Evolutionary conservation across 2,329 filamentous ascomycete genomes (phyloP).

Genomic region (Cordyceps militaris): DNA sequence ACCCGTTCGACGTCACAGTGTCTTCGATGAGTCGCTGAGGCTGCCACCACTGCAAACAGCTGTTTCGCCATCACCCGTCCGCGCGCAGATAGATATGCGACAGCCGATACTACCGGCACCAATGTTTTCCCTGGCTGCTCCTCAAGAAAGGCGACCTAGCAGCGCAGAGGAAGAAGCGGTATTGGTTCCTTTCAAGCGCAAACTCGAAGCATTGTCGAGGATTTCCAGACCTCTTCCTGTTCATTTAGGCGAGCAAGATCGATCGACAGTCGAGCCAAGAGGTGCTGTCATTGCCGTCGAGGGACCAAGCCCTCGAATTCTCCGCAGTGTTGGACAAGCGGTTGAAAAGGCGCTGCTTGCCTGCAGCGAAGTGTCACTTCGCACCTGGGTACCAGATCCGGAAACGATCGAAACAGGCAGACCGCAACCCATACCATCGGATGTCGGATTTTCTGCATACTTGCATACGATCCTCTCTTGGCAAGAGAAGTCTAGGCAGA

Average conservation of each 20-base stretch:
- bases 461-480: constrained; percentile 62
- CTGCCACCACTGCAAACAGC: constrained; percentile 47
- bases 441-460: constrained; percentile 50
- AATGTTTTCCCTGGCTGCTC: constrained; percentile 20
- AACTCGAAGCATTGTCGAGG: constrained; percentile 67
- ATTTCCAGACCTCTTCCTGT: constrained; percentile 62
- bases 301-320: constrained; percentile 51
- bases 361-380: constrained; percentile 35
- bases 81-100: constrained; percentile 21
- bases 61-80: constrained; percentile 25
- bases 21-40: constrained; percentile 47
- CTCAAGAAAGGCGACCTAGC: constrained; percentile 29
- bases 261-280: constrained; percentile 39
- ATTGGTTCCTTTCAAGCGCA: constrained; percentile 66
- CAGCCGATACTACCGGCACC: constrained; percentile 22
- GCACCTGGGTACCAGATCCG: constrained; percentile 36
- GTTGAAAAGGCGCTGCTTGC: constrained; percentile 56
- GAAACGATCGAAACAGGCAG: constrained; percentile 15
- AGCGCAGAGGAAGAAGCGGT: constrained; percentile 65
- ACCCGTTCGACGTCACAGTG: constrained; percentile 35
- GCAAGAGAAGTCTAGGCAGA: constrained; percentile 68
- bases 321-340: constrained; percentile 52
- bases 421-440: constrained; percentile 18
- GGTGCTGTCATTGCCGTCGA: constrained; percentile 81
- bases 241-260: constrained; percentile 23